Conservation (phyloP, 768 basidiomycete genomes). For the Boletales sp. region DNA sequence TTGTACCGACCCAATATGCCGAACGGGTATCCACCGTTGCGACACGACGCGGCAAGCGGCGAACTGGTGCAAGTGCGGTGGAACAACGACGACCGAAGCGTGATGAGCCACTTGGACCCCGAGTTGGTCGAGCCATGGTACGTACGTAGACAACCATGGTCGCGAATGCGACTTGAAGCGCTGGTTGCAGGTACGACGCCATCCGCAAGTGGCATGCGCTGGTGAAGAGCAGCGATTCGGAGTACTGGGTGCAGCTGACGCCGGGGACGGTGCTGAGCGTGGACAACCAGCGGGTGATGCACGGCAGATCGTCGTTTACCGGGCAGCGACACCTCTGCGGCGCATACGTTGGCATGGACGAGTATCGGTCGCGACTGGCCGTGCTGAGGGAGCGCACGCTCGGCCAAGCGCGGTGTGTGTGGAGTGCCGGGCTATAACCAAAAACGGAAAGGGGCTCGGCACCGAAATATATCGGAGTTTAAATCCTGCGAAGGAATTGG, state of each 20-base stretch:
- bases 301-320: constrained; percentile 88
- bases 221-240: constrained; percentile 75
- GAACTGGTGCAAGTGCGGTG: constrained; percentile 79
- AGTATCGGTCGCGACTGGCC: constrained; percentile 77
- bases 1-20: constrained; percentile 57
- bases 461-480: constrained; percentile 16
- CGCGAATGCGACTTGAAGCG: not conserved
- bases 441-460: constrained; percentile 10
- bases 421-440: constrained; percentile 52
- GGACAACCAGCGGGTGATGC: constrained; percentile 91
- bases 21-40: constrained; percentile 66
- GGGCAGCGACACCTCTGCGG: constrained; percentile 93
- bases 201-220: constrained; percentile 74
- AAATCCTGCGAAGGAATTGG: constrained; percentile 16
- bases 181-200: constrained; percentile 64
- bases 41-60: constrained; percentile 56
- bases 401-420: constrained; percentile 47
- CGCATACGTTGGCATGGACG: constrained; percentile 90
- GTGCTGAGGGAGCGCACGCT: constrained; percentile 56
- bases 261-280: constrained; percentile 90
- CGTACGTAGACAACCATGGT: constrained; percentile 31
- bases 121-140: constrained; percentile 74
- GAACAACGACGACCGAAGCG: constrained; percentile 94
- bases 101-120: constrained; percentile 58
- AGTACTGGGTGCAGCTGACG: constrained; percentile 88